Conservation (phyloP, 345 rosid genomes). For the Anacardium occidentale region DNA sequence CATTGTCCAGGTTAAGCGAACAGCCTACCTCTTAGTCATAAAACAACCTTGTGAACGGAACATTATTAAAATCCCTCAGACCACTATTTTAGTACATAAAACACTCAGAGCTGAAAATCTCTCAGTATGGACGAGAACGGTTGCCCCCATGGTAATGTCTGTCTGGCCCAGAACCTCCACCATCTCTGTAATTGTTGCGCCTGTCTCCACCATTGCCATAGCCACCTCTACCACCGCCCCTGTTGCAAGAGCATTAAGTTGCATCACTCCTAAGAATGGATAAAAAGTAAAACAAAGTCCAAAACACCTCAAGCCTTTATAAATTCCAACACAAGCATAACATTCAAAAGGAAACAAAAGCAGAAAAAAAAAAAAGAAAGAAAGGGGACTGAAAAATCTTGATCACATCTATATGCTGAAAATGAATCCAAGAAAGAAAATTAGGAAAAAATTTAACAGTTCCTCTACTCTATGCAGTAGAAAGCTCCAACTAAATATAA, state of each 20-base stretch:
- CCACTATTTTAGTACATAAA: conserved; percentile 64
- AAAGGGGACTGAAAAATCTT: background rate
- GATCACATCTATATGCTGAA: background rate
- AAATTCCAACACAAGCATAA: background rate
- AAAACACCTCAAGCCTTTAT: background rate
- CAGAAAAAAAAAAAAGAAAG: background rate
- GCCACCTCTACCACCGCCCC: conserved; percentile 57
- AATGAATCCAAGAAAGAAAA: background rate
- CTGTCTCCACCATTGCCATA: conserved; percentile 88
- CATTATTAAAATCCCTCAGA: conserved; percentile 43
- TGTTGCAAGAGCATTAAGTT: conserved; percentile 33
- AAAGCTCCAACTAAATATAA: too few species aligned
- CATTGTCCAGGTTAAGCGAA: conserved; percentile 49
- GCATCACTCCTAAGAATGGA: background rate
- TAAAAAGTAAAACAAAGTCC: background rate
- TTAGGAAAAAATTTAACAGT: background rate
- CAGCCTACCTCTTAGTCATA: conserved; percentile 78
- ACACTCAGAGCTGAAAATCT: conserved; percentile 30
- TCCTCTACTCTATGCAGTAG: too few species aligned
- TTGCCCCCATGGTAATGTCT: conserved; percentile 84
- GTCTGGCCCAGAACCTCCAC: conserved; percentile 83
- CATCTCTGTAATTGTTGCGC: conserved; percentile 66
- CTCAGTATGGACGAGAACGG: conserved; percentile 89
- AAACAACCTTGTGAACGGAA: conserved; percentile 51
- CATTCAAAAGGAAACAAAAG: background rate